Percentiles rank a stretch among this genome's conserved stretches.
phyloP scores from a whole-genome alignment of 2,329 filamentous ascomycete genomes.

The Aspergillus sergii region DNA sequence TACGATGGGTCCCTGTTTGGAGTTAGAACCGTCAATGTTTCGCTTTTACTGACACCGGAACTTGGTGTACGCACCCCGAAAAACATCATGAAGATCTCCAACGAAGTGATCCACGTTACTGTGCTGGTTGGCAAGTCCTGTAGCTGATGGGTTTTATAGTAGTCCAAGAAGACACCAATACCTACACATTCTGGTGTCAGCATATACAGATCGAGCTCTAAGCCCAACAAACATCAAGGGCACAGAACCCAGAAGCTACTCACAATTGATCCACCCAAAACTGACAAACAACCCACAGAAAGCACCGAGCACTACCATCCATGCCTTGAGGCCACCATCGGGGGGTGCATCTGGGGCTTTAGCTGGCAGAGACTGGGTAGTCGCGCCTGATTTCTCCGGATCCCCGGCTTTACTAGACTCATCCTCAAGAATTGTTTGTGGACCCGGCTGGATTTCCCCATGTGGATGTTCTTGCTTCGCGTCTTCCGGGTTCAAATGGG shows the following conservation, averaged over 20 bases:
- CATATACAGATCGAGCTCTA: background rate
- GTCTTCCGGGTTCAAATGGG: background rate
- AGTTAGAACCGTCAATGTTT: slow-evolving; percentile 26
- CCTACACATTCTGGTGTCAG: background rate
- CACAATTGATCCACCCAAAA: slow-evolving; percentile 56
- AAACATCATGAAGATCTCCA: slow-evolving; percentile 12
- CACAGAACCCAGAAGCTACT: slow-evolving; percentile 28
- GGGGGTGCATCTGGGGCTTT: slow-evolving; percentile 23
- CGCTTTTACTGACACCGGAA: background rate
- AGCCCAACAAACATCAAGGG: slow-evolving; percentile 27
- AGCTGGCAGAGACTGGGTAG: slow-evolving; percentile 9
- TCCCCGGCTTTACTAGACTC: slow-evolving; percentile 3
- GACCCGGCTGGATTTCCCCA: background rate
- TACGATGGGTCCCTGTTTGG: slow-evolving; percentile 40
- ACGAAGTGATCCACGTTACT: slow-evolving; percentile 11
- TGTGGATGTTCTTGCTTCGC: background rate
- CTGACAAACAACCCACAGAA: slow-evolving; percentile 52
- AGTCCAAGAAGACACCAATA: slow-evolving; percentile 8
- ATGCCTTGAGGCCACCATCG: slow-evolving; percentile 36
- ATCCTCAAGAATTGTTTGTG: background rate
- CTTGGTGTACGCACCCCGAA: slow-evolving; percentile 5
- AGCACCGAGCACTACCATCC: slow-evolving; percentile 52
- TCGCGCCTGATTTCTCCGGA: slow-evolving; percentile 10
- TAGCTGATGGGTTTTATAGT: slow-evolving; percentile 7
- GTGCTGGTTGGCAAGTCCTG: slow-evolving; percentile 2